Base-by-base conservation (phyloP, 208 protist species). In the Borovskyia barvae region DNA sequence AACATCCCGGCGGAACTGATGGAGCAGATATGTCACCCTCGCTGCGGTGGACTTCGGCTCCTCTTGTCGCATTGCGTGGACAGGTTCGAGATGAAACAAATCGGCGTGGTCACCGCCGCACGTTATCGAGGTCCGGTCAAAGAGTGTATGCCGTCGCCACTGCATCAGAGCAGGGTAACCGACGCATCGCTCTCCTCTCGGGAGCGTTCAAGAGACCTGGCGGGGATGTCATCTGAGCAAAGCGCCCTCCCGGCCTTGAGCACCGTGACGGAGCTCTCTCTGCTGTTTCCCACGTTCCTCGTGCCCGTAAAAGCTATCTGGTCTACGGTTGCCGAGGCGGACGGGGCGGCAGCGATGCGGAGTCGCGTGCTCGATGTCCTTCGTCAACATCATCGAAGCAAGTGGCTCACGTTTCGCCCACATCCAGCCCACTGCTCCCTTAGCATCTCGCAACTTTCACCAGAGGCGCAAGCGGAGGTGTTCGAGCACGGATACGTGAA, bases 261-360 rank as follows among this genome's bases (percentile, higher is more conserved):
- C n/a, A n/a, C n/a, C n/a, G n/a, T 63, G 12, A 25, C 26, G 14
- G 62, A 59, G 25, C 46, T 83, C 11, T 46, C 57, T 41, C 15
- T 48, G 26, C 37, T 68, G n/a, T 85, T 87, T 62, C 85, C 85
- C 2, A 51, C 46, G 19, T 92, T 81, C 49, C 74, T 79, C 60
- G 65, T 92, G 3, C 78, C 85, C 28, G 51, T 88, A 19, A 58
- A 63, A 22, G 69, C 80, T 0, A 62, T 92, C 22, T 70, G 63
- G 63, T n/a, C 19, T 11, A 70, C 63, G 3, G 54, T 50, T 2
- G 24, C 54, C 17, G 63, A 70, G 48, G 19, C 32, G 1, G 47
- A 53, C 6, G n/a, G n/a, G n/a, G 53, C 55, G 39, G 49, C 53
- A 20, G 43, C 35, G n/a, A 15, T 40, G 30, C 20, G 36, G 12